Evolutionary conservation across 2,329 filamentous ascomycete species (phyloP), one percentile per base, ranked within the genome.

Genomic region (Fusarium piperis): DNA sequence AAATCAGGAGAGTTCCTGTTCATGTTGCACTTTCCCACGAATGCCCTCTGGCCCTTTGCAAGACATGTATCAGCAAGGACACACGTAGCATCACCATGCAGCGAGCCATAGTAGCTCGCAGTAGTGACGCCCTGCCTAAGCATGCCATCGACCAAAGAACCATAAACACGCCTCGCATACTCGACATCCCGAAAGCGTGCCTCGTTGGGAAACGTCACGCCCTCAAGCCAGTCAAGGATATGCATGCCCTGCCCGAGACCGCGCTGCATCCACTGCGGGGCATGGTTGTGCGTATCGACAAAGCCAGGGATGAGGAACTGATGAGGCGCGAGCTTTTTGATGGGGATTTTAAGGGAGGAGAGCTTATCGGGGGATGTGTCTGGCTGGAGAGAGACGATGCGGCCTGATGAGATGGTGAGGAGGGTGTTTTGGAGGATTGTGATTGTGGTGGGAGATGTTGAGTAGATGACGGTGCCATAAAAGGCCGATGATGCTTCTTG

Each of bases 221-320:
- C 78, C 30, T 88, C 83, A 2, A 92, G 83, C 91, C 90, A 93
- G 75, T 91, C 87, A 12, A 91, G 81, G 66, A 88, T 86, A 70
- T 87, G 83, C 78, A 86, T 80, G 61, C 86, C 81, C 73, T 86
- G 84, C 18, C 84, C 84, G 8, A 86, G 79, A 20, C 86, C 84
- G 18, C 84, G 80, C 77, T 84, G 82, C 18, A 83, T 79, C 82
- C 83, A 87, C 71, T 88, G 85, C 36, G 90, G 90, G 1, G 90
- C 90, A 74, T 93, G 91, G 70, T 90, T 91, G 88, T 92, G 91
- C 1, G 90, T 92, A 80, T 92, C 90, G 59, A 92, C 81, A 73
- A 90, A 87, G 46, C 88, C 88, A 0, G 89, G 89, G 63, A 90
- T 85, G 53, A 90, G 78, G 72, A 91, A 89, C 51, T 88, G 79